A percentile compares a stretch with the other conserved stretches of the same genome.
phyloP scores from a whole-genome alignment of 306 rosid species.

The Herpetospermum pedunculosum region DNA sequence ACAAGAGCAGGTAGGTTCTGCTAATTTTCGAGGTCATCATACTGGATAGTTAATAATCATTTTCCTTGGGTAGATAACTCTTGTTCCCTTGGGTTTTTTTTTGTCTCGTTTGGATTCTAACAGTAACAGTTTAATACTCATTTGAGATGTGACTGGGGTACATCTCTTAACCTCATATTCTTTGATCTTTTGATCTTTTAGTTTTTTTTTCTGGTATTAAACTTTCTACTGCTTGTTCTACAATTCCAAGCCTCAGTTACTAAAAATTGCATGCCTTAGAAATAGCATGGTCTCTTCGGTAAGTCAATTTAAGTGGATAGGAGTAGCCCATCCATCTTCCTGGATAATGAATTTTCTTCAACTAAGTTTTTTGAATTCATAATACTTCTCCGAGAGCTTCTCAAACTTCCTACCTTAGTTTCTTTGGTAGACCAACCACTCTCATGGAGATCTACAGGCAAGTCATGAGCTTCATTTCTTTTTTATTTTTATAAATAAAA shows the following conservation, averaged over 20 bases:
- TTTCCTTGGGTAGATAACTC: neutral
- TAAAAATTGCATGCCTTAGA: neutral
- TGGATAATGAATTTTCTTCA: neutral
- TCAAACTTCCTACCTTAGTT: neutral
- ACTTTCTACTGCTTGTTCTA: neutral
- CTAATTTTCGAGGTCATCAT: constrained; percentile 16
- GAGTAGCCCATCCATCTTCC: neutral
- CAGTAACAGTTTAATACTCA: neutral
- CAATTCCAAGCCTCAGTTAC: neutral
- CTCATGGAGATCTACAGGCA: neutral
- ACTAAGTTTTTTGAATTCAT: neutral
- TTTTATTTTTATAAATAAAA: neutral
- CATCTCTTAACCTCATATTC: neutral
- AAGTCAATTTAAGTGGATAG: neutral
- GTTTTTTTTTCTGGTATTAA: neutral
- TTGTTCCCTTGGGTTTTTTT: neutral
- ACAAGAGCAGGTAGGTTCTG: constrained; percentile 59
- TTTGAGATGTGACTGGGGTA: neutral
- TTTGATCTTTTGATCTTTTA: neutral
- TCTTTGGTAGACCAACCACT: neutral
- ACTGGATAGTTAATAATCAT: neutral
- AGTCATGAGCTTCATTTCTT: neutral
- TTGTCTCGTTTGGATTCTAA: neutral
- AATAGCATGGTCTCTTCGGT: neutral
- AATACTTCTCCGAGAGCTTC: neutral